A percentile compares a stretch with the other conserved stretches of the same genome.
These are phyloP conservation scores for Fusarium chlamydosporum DNA, from an alignment of 2,329 filamentous ascomycete species.

Conservation along the genomic window DNA sequence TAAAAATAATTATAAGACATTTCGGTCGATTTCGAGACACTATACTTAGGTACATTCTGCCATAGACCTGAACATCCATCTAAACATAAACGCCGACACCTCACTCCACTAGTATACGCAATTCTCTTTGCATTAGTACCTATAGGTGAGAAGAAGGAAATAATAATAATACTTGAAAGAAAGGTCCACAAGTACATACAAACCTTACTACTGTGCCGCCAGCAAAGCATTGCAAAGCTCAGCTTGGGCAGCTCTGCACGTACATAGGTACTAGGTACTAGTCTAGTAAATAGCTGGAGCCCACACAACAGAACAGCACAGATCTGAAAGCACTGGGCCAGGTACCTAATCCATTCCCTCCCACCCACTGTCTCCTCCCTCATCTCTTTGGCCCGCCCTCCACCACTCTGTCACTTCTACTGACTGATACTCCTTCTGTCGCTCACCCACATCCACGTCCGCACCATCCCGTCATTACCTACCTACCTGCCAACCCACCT, in stretches of 20 bases:
- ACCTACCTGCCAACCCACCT: no score
- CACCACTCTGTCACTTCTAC: slow-evolving; percentile 28
- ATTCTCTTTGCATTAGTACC: no score
- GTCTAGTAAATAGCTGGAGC: no score
- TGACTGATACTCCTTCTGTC: slow-evolving; percentile 18
- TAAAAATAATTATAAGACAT: no score
- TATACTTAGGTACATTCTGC: no score
- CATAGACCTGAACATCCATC: no score
- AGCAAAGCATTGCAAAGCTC: slow-evolving; percentile 8
- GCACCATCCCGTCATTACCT: slow-evolving; percentile 25
- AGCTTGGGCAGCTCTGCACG: slow-evolving; percentile 16
- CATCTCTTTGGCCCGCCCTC: slow-evolving; percentile 43
- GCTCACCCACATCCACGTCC: slow-evolving; percentile 26
- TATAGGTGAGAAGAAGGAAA: not conserved
- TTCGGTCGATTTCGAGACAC: no score
- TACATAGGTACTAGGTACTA: slow-evolving; percentile 3
- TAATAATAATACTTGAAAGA: no score
- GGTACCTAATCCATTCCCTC: slow-evolving; percentile 26
- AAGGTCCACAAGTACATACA: no score
- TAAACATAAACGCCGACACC: no score
- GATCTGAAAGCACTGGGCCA: slow-evolving; percentile 16
- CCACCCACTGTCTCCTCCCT: slow-evolving; percentile 42
- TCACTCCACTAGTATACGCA: no score
- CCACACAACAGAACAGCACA: slow-evolving; percentile 31
- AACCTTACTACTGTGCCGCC: slow-evolving; percentile 12